Base-by-base conservation (phyloP, 192 early-diverging fungal species). In the Spizellomyces sp. region DNA sequence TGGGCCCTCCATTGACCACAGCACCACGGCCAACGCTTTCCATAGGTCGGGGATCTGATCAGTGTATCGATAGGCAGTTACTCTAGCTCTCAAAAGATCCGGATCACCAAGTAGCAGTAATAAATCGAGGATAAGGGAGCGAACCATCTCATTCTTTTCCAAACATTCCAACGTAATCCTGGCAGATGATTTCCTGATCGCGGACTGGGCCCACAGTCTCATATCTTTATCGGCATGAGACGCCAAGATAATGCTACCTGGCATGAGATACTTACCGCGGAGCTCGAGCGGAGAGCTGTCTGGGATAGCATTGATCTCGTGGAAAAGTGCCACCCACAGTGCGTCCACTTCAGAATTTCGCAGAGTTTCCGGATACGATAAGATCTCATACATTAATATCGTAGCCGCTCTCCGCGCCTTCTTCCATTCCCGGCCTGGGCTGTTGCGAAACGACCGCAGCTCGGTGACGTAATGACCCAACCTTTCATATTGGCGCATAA, bases 291-390 rank as follows among this genome's bases (percentile, higher is more conserved):
- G 64, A 36, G 48, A 36, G 6, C 47, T 36, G n/a, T 41, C 19
- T 17, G 7, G 14, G 21, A 41, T 60, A 22, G 46, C 15, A 42
- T 54, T 62, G 1, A 64, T 22, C 15, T 50, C 36, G 14, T n/a
- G 15, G 56, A 71, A 60, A 1, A 64, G 21, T 14, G 62, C 42
- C 19, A 42, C 45, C 59, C 59, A 71, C n/a, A 64, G 5, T 7
- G 10, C 15, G 62, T 71, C 70, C 62, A 71, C 14, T 7, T 5
- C 19, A 9, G 19, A 17, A 64, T 64, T 43, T 44, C 64, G 52
- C 57, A 67, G 41, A 8, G 72, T 67, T 45, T 67, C 72, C 45
- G 72, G 72, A 59, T 58, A 67, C 9, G 48, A 17, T 22, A 67
- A 67, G n/a, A 74, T 67, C n/a, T 74, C 72, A 19, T 45, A 22